Percentiles rank a stretch among this genome's conserved stretches.
phyloP scores from a whole-genome alignment of 768 basidiomycete genomes.

The Tephrocybe sp. region DNA sequence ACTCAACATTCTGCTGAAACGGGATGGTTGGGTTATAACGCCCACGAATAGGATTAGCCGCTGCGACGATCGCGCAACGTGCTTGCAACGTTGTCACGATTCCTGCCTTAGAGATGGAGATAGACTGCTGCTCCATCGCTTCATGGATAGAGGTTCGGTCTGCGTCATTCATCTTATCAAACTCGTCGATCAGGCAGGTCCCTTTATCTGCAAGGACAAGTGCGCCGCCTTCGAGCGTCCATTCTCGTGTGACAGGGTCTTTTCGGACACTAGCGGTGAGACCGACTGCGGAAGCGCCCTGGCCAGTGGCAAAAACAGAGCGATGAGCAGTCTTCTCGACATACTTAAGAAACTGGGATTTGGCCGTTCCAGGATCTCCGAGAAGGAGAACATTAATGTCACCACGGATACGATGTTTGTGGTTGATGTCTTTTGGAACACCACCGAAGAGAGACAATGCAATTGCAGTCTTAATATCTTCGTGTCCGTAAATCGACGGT shows the following conservation, averaged over 20 bases:
- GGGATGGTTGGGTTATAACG: constrained; percentile 98
- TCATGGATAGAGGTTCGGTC: constrained; percentile 99
- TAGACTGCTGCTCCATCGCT: constrained; percentile 99
- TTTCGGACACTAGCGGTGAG: constrained; percentile 98
- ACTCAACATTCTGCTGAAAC: constrained; percentile 97
- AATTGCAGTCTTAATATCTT: constrained; percentile 97
- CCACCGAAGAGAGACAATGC: constrained; percentile 95
- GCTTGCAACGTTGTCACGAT: constrained; percentile 99
- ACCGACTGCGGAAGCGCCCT: constrained; percentile 98
- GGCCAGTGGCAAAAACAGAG: constrained; percentile 97
- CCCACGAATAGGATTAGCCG: constrained; percentile 96
- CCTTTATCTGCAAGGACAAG: constrained; percentile 99
- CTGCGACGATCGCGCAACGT: constrained; percentile 95
- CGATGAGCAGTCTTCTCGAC: constrained; percentile 98
- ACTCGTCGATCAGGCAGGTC: constrained; percentile 97
- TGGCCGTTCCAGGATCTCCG: constrained; percentile 98
- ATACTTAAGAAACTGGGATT: constrained; percentile 98
- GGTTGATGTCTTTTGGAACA: constrained; percentile 92
- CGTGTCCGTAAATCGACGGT: constrained; percentile 98
- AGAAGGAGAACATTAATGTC: constrained; percentile 97
- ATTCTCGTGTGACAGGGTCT: constrained; percentile 95
- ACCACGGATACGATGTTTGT: constrained; percentile 94
- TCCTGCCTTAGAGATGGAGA: constrained; percentile 98
- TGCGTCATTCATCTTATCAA: constrained; percentile 99
- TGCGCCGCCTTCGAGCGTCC: constrained; percentile 98